Conservation (phyloP, 805 yeast species). For the Candida dajiaensis region DNA sequence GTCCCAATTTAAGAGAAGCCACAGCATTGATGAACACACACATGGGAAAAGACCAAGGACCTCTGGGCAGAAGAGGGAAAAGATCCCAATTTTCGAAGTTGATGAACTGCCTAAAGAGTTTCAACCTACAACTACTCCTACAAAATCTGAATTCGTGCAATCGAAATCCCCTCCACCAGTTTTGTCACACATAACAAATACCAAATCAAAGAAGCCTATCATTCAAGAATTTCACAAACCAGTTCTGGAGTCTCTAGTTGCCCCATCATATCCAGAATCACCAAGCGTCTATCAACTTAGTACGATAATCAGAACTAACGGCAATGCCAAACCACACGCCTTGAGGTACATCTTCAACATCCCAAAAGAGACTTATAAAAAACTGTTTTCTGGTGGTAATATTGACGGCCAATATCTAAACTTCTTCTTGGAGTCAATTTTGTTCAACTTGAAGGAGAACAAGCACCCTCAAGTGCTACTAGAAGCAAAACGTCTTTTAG, state of each 20-base stretch:
- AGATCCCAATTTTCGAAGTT: slow-evolving; percentile 36
- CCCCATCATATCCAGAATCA: slow-evolving; percentile 30
- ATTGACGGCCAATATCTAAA: slow-evolving; percentile 43
- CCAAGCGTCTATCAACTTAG: slow-evolving; percentile 43
- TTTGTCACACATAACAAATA: neutral
- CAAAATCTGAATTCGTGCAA: neutral
- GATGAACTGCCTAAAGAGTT: slow-evolving; percentile 37
- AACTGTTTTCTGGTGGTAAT: slow-evolving; percentile 37
- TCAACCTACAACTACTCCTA: neutral
- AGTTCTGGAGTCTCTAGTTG: neutral
- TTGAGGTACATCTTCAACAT: slow-evolving; percentile 33
- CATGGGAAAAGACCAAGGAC: slow-evolving; percentile 25
- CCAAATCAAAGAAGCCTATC: neutral
- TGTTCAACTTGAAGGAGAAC: neutral
- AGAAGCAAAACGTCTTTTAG: slow-evolving; percentile 6
- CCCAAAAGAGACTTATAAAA: slow-evolving; percentile 19
- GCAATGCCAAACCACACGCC: slow-evolving; percentile 22
- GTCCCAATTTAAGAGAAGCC: slow-evolving; percentile 35
- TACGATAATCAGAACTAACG: slow-evolving; percentile 32
- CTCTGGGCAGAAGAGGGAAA: slow-evolving; percentile 1
- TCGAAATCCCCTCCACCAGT: neutral
- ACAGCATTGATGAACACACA: slow-evolving; percentile 39
- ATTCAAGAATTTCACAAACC: neutral
- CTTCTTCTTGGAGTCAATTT: slow-evolving; percentile 40
- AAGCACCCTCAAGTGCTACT: neutral